A percentile compares a stretch with the other conserved stretches of the same genome.
phyloP scores from a whole-genome alignment of 192 early-diverging fungal genomes.

The Backusella parvicylindrica region DNA sequence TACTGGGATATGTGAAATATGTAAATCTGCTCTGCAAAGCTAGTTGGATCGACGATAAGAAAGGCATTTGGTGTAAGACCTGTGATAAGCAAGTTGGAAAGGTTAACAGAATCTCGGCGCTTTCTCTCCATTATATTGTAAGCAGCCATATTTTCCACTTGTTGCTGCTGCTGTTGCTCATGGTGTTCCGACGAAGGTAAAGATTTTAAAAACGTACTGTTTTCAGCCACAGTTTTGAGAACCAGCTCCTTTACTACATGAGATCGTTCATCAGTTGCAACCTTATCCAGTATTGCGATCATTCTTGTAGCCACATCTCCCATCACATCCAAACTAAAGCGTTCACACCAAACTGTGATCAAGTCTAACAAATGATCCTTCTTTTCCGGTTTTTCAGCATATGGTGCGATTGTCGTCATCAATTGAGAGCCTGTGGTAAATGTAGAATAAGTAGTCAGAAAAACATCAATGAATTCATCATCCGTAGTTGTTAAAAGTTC shows the following conservation, averaged over 20 bases:
- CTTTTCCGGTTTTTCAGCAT: not conserved
- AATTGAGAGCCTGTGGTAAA: constrained; percentile 35
- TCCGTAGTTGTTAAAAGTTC: constrained; percentile 53
- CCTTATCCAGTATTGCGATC: constrained; percentile 17
- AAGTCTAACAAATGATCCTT: constrained; percentile 1
- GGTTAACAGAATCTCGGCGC: constrained; percentile 27
- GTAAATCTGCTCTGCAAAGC: constrained; percentile 69
- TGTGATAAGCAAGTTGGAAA: constrained; percentile 49
- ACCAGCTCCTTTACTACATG: not conserved
- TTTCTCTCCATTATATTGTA: not conserved
- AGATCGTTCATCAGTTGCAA: not conserved
- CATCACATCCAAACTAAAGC: constrained; percentile 25
- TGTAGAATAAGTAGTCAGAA: constrained; percentile 38
- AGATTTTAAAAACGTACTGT: not conserved
- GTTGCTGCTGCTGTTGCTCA: not conserved
- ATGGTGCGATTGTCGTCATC: not conserved
- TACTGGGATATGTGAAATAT: constrained; percentile 53
- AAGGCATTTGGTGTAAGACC: constrained; percentile 63
- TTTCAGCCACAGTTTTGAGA: constrained; percentile 10
- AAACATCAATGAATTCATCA: constrained; percentile 28
- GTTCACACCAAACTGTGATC: constrained; percentile 31
- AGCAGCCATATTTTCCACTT: constrained; percentile 8
- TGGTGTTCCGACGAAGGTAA: not conserved
- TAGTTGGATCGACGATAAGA: constrained; percentile 51
- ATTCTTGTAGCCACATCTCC: constrained; percentile 33